Conservation (phyloP, 495 filamentous ascomycete genomes). For the Tirmania nivea region DNA sequence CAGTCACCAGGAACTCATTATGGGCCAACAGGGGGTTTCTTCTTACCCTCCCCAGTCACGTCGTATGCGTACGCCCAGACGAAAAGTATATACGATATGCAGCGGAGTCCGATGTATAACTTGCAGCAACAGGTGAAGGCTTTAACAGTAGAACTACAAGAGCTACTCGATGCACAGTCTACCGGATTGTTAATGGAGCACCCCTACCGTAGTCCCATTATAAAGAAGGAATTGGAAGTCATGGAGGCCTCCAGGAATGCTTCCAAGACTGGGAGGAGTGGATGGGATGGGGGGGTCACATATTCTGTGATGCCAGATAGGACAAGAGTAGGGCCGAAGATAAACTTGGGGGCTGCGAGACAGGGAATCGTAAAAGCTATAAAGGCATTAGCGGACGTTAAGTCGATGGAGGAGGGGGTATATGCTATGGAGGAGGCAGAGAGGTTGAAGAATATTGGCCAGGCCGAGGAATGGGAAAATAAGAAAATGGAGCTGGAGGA, state of each 20-base stretch:
- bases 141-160: slow-evolving; percentile 57
- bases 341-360: slow-evolving; percentile 29
- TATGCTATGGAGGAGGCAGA: slow-evolving; percentile 34
- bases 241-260: not conserved
- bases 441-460: slow-evolving; percentile 35
- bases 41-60: slow-evolving; percentile 11
- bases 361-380: slow-evolving; percentile 51
- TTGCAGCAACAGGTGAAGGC: slow-evolving; percentile 32
- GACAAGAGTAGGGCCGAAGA: not conserved
- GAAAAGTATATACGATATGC: slow-evolving; percentile 6
- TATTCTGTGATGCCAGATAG: not conserved
- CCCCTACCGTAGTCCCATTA: slow-evolving; percentile 14
- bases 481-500: slow-evolving; percentile 32
- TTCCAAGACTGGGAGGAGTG: not conserved
- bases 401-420: slow-evolving; percentile 44
- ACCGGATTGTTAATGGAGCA: slow-evolving; percentile 41
- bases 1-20: too few species aligned
- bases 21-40: not conserved
- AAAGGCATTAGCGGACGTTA: slow-evolving; percentile 44
- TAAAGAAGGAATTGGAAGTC: slow-evolving; percentile 13
- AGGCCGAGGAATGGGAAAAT: slow-evolving; percentile 37
- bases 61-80: slow-evolving; percentile 9
- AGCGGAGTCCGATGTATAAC: slow-evolving; percentile 18
- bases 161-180: slow-evolving; percentile 65
- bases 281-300: slow-evolving; percentile 8